Base-by-base conservation (phyloP, 352 stramenopile genomes). In the Phytophthora boehmeriae region DNA sequence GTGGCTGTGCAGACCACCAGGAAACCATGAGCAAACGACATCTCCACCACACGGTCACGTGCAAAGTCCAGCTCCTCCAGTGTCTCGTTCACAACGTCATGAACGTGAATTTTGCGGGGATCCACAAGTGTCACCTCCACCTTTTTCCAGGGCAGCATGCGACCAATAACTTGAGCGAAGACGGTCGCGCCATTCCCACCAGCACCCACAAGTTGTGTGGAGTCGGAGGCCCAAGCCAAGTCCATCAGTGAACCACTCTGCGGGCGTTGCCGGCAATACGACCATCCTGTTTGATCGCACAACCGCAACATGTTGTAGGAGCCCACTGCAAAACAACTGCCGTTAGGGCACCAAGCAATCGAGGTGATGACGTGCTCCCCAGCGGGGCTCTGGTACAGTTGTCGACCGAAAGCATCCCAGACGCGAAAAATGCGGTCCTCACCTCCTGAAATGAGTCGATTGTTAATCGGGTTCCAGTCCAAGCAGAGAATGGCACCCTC, bases 391-490 rank as follows among this genome's bases (percentile, higher is more conserved):
- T 94, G 79, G 63, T 96, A 98, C 39, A 98, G 66, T 51, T 97
- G 87, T 5, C 92, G 86, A 0, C 94, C 94, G 61, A 97, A 97
- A 11, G 78, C 78, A 63, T 98, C 93, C 93, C 94, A 98, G 11
- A 98, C 83, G 9, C 92, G 79, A 67, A 98, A 98, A 23, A 92
- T 82, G 6, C 95, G 81, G 63, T 98, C 95, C 74, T 98, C 95
- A 4, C 93, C 91, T 23, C 95, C 95, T 9, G 84, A 97, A 38
- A 98, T 77, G 50, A 98, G 83, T 20, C 89, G 83, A 42, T 96
- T 92, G 59, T 94, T 97, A 46, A 97, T 96, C 36, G 85, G 76
- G 54, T 95, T 97, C 95, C 95, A 98, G 69, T 98, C 92, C n/a
- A 97, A 65, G 38, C 85, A 95, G 20, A 97, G 68, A 58, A 98